phyloP scores from a whole-genome alignment of 148 eudicot genomes.

The Vaccinium corymbosum region DNA sequence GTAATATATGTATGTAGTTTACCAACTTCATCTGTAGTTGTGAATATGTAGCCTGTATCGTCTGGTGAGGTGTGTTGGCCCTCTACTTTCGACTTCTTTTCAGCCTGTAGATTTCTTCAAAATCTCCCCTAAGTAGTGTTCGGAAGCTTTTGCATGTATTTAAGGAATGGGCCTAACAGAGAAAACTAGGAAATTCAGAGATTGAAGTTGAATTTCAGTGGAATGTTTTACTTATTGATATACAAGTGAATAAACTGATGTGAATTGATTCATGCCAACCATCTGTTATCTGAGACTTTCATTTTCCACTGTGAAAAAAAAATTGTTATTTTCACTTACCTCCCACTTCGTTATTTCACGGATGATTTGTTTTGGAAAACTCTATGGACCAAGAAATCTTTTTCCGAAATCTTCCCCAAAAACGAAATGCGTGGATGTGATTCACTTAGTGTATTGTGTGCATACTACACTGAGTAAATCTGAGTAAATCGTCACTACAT shows the following conservation, averaged over 20 bases:
- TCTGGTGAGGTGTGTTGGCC: not conserved
- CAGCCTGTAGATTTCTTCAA: not conserved
- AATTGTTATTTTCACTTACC: not conserved
- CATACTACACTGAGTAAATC: no score
- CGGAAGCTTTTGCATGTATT: not conserved
- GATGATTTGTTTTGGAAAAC: not conserved
- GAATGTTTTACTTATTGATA: not conserved
- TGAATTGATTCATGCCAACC: not conserved
- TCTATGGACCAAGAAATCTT: no score
- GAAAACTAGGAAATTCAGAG: not conserved
- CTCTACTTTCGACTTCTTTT: not conserved
- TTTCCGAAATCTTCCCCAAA: no score
- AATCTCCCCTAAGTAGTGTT: not conserved
- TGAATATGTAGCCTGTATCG: constrained; percentile 11
- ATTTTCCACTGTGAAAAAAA: not conserved
- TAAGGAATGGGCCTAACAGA: not conserved
- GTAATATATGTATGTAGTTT: not conserved
- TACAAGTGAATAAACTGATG: not conserved
- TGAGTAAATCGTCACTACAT: no score
- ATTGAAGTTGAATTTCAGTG: not conserved
- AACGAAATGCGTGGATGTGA: no score
- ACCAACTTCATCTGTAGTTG: constrained; percentile 14
- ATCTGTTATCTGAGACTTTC: not conserved
- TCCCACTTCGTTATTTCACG: not conserved
- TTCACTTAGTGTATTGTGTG: no score